Evolutionary conservation across 2,329 filamentous ascomycete species (phyloP).

Genomic region (Aureobasidium leucospermi): DNA sequence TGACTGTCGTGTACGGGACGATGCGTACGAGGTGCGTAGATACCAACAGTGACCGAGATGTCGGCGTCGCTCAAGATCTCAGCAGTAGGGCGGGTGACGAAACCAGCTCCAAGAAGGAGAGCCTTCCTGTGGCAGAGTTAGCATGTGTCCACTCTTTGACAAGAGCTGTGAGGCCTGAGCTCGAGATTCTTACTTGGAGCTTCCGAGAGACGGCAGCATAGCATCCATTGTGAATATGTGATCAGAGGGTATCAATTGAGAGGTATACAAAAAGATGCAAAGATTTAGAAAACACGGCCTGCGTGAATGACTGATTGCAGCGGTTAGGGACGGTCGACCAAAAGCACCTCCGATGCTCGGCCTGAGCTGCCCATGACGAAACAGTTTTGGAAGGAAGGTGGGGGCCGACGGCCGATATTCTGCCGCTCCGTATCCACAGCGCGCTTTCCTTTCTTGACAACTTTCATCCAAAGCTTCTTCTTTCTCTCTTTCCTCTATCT

Average conservation of each 20-base stretch:
- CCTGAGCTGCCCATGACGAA: not conserved
- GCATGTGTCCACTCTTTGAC: not conserved
- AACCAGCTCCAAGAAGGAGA: constrained; percentile 46
- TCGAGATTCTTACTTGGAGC: constrained; percentile 28
- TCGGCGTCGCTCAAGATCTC: constrained; percentile 52
- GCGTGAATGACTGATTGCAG: not conserved
- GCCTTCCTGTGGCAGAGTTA: constrained; percentile 29
- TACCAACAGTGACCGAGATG: constrained; percentile 51
- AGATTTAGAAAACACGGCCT: constrained; percentile 15
- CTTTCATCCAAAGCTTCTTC: constrained; percentile 3
- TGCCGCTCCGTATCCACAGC: not conserved
- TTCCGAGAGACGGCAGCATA: constrained; percentile 21
- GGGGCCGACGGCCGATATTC: not conserved
- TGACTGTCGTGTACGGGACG: not conserved
- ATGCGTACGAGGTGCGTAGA: not conserved
- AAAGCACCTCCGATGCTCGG: not conserved
- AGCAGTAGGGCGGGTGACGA: constrained; percentile 51
- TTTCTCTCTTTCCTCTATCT: not conserved
- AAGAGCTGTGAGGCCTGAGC: not conserved
- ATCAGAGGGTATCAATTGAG: not conserved
- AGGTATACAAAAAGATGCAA: not conserved
- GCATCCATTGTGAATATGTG: constrained; percentile 29
- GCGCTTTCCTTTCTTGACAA: constrained; percentile 8
- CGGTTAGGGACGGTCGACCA: too few relatives aligned
- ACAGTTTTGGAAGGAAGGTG: not conserved